Evolutionary conservation across 1,284 basidiomycete species (phyloP), one percentile per base, ranked within the genome.

Genomic region (Ceraceosorus guamensis): DNA sequence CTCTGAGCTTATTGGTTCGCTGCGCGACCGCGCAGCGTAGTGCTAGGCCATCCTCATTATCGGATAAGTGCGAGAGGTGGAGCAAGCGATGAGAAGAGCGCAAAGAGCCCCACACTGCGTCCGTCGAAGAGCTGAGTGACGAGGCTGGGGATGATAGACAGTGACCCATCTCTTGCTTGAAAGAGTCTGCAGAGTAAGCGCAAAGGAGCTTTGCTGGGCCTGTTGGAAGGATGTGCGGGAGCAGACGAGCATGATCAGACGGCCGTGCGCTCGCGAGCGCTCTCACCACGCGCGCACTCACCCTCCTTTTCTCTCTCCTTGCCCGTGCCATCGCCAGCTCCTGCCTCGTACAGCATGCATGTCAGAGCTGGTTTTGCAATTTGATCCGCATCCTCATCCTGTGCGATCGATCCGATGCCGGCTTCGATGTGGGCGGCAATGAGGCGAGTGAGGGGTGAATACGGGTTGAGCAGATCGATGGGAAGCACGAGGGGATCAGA

Each of bases 241-340:
- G 30, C 10, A 48, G 46, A 14, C 30, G 11, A 2, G 35, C n/a
- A 48, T 16, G 30, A n/a, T 16, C 16, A n/a, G 16, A n/a, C 32
- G 24, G 10, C 13, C 11, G 13, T 30, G 24, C 46, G 13, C 13
- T 30, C 11, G 46, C 16, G 14, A 48, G 32, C 24, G 13, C 13
- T 18, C 11, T 11, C 33, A 14, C 11, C 33, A 30, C 24, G 24
- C 8, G 14, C 11, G 13, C 6, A 50, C 51, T 41, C 16, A 61
- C 56, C 65, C 35, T 75, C 72, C 48, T 70, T 73, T 50, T 75
- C 72, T 16, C 72, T 65, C 48, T 75, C 72, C 53, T 69, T 67
- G 41, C 70, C 69, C 14, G 64, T 63, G 35, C 69, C 69, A 50
- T 73, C 70, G 49, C 69, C 70, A 2, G 69, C 69, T 45, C 67